phyloP scores from a whole-genome alignment of 768 basidiomycete species.

The Cyathus striatus region DNA sequence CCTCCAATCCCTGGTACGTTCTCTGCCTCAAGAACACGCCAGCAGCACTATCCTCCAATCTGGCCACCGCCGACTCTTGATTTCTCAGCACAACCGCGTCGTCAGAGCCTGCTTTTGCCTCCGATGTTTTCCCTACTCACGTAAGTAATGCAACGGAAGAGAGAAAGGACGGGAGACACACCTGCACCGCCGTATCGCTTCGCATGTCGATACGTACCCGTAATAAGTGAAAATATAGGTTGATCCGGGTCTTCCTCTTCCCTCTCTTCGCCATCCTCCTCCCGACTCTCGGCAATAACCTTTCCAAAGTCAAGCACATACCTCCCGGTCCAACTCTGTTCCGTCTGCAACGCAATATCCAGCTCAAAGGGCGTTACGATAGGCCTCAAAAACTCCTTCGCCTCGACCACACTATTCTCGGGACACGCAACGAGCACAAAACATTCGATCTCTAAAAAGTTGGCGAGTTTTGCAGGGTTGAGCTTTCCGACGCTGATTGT shows the following conservation, averaged over 20 bases:
- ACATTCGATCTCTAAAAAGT: constrained; percentile 95
- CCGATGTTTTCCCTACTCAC: constrained; percentile 1
- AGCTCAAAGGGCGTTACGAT: constrained; percentile 95
- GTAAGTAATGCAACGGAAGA: not conserved
- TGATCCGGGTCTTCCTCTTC: constrained; percentile 55
- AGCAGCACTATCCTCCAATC: constrained; percentile 62
- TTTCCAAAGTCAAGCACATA: constrained; percentile 78
- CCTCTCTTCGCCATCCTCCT: constrained; percentile 24
- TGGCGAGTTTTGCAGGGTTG: constrained; percentile 91
- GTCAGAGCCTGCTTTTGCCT: constrained; percentile 8
- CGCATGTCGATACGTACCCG: constrained; percentile 79
- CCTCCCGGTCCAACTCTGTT: constrained; percentile 67
- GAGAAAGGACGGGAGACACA: not conserved
- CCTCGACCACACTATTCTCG: constrained; percentile 81
- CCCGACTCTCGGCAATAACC: constrained; percentile 34
- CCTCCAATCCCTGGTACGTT: constrained; percentile 78
- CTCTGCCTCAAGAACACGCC: constrained; percentile 62
- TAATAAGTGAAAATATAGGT: constrained; percentile 82
- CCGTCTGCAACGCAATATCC: constrained; percentile 67
- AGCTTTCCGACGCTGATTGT: constrained; percentile 94
- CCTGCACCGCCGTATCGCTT: constrained; percentile 51
- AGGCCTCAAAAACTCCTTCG: constrained; percentile 84
- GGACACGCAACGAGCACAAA: constrained; percentile 94
- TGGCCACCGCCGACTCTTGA: constrained; percentile 54
- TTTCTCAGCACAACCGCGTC: constrained; percentile 57